Evolutionary conservation across 2,329 filamentous ascomycete genomes (phyloP), one percentile per base, ranked within the genome.

Genomic region (Scortechinia acanthostroma): DNA sequence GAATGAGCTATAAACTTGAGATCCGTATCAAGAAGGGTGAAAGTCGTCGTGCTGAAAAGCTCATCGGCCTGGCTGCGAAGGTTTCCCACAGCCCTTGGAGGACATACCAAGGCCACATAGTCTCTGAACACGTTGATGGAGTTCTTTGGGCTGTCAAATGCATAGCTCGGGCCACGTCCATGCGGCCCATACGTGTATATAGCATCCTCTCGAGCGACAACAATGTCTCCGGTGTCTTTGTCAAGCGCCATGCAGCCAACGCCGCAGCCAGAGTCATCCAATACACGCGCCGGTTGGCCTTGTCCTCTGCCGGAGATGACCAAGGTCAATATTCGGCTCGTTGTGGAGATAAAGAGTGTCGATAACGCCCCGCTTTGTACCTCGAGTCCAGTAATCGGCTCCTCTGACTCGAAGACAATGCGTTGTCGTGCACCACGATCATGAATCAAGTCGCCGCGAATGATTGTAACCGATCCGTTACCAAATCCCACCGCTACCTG

Each of bases 221-320:
- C 78, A 17, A 98, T 83, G 51, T 96, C 88, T 3, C 86, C 88
- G 0, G 82, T 86, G 49, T 77, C 75, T 49, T 77, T 80, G 60
- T 96, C 89, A 13, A 91, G 74, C 0, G 89, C 87, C 88, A 98
- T 95, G 62, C 94, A 98, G 1, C 90, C 91, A n/a, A 95, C 80
- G 10, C 80, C 91, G 57, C 91, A 97, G 2, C 93, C 93, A 16
- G 79, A 74, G 57, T 97, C 91, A 59, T 97, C 93, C 16, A 97
- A 73, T 0, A 88, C 88, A 52, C 91, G 86, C 3, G 91, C 86
- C 3, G 91, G 86, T 53, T 94, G 86, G 15, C 91, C 89, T 62
- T 96, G 91, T 1, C 91, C 91, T 61, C 86, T 85, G 20, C 90
- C 90, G 6, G 89, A 88, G 50, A 97, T 88, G 2, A 88, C 79